A percentile compares a stretch with the other conserved stretches of the same genome.
phyloP scores from a whole-genome alignment of 257 asterid species.

The Leonotis leonurus region DNA sequence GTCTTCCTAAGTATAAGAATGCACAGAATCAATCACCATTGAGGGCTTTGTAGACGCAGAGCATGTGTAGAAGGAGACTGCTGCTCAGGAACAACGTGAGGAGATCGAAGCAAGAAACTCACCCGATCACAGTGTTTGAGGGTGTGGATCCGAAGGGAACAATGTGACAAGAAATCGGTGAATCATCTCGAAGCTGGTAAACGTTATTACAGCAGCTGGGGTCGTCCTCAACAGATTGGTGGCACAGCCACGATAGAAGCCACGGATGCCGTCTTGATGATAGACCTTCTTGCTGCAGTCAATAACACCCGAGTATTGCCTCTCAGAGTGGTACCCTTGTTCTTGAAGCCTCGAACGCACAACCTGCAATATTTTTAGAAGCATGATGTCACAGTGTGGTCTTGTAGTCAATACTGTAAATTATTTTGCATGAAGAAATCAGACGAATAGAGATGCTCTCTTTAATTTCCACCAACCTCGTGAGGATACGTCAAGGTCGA shows the following conservation, averaged over 20 bases:
- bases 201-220: constrained; percentile 93
- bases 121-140: constrained; percentile 34
- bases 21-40: constrained; percentile 2
- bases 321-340: constrained; percentile 78
- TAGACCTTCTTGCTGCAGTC: constrained; percentile 75
- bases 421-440: not conserved
- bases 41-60: not conserved
- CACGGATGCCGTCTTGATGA: constrained; percentile 64
- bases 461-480: constrained; percentile 55
- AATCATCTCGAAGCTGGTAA: constrained; percentile 91
- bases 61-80: not conserved
- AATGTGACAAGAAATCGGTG: constrained; percentile 59
- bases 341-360: constrained; percentile 93
- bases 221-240: constrained; percentile 81
- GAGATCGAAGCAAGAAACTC: not conserved
- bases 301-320: constrained; percentile 65
- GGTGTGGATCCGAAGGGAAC: constrained; percentile 58
- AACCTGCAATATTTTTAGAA: constrained; percentile 36
- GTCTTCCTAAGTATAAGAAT: constrained; percentile 4
- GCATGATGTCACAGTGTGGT: not conserved
- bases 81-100: not conserved
- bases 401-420: not conserved
- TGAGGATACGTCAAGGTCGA: constrained; percentile 94
- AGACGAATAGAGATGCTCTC: not conserved
- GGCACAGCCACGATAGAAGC: constrained; percentile 91